Evolutionary conservation across 2,329 filamentous ascomycete species (phyloP), one percentile per base, ranked within the genome.

Genomic region (Dothideomycetes sp.): DNA sequence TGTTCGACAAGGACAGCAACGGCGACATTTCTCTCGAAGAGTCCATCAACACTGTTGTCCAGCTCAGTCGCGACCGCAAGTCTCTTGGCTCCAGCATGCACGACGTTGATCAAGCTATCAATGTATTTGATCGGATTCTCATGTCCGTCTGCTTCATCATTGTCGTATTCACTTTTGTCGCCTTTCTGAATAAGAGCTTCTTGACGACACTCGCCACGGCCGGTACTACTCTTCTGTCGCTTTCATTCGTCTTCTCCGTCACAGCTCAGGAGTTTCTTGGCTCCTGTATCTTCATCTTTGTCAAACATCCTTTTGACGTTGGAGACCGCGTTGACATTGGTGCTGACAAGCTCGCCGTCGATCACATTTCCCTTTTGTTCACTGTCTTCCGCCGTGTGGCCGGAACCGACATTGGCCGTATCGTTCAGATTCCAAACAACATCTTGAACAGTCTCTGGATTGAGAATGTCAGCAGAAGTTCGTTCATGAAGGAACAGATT

Each of bases 261-360:
- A 95, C 88, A 2, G 81, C 82, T 3, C 88, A 95, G 62, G 91
- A 98, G 61, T 83, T 98, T 47, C 75, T 98, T n/a, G 89, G 89
- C 54, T 95, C 88, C 29, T 96, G 89, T 67, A 94, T 98, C 54
- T 98, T 98, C 68, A 68, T 98, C 1, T 98, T 98, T 54, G 86
- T 96, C 68, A 98, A 98, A 69, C 91, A 98, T 59, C 89, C 91
- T 0, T 96, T 84, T 59, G 91, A 98, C 57, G 87, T 96, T 16
- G 88, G 89, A 45, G 91, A 98, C 59, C 81, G 91, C 18, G 84
- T 96, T 32, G 87, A 95, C 52, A 82, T 96, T 47, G 70, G 69
- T 12, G 65, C 66, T 43, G 72, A 80, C 48, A 72, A 78, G 50
- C 77, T 94, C 50, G 70, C 86, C 4, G 91, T 98, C 9, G 87